Evolutionary conservation across 441 rosid genomes (phyloP).

Genomic region (Pelargonium citronellum): DNA sequence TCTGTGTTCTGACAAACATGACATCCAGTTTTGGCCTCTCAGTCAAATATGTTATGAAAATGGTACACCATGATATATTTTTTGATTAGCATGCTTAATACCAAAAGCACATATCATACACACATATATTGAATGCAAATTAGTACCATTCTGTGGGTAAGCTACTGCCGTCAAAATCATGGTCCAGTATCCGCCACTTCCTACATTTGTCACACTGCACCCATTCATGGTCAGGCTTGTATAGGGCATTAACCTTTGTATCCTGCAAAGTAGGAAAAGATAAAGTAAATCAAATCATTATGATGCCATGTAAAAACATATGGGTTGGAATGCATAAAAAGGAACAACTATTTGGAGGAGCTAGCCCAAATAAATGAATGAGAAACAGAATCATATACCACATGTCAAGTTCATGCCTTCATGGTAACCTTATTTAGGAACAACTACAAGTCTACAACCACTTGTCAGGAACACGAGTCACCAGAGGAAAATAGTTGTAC

Average conservation of each 20-base stretch:
- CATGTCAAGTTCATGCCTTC: not conserved
- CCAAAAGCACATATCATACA: no score
- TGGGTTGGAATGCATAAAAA: not conserved
- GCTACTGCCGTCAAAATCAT: constrained; percentile 24
- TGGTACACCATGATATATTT: not conserved
- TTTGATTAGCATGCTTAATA: not conserved
- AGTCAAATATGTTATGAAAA: not conserved
- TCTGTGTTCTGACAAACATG: not conserved
- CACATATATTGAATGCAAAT: not conserved
- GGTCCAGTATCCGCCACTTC: constrained; percentile 33
- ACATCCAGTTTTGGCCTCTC: constrained; percentile 3
- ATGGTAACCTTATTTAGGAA: not conserved
- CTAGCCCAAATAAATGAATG: not conserved
- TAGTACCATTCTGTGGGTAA: constrained; percentile 33
- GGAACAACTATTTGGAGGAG: not conserved
- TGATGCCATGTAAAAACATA: not conserved
- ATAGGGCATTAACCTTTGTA: constrained; percentile 18
- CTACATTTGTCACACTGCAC: constrained; percentile 39
- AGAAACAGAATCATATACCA: not conserved
- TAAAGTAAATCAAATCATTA: not conserved
- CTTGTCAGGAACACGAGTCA: no score
- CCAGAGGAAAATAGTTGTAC: no score
- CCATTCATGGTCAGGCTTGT: constrained; percentile 36
- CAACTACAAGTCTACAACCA: not conserved
- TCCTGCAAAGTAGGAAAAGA: constrained; percentile 6